Conservation (phyloP, 441 rosid genomes). For the Jatropha podagrica region DNA sequence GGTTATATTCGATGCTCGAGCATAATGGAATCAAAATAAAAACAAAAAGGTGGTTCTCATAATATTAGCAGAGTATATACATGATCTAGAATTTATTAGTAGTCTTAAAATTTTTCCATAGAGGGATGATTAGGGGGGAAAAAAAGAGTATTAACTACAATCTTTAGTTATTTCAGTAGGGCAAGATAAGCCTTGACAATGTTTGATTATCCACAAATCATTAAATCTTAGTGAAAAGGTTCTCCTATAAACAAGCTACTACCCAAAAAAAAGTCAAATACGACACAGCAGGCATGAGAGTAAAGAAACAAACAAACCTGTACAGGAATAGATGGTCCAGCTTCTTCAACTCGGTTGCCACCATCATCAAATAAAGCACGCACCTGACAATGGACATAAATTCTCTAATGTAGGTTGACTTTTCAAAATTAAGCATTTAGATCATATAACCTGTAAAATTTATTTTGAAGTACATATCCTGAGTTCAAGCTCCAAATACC, state of each 20-base stretch:
- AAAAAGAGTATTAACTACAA: background rate
- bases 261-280: conserved; percentile 1
- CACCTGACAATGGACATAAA: conserved; percentile 50
- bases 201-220: background rate
- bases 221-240: background rate
- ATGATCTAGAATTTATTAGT: background rate
- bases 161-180: background rate
- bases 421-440: conserved; percentile 21
- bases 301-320: conserved; percentile 55
- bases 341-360: conserved; percentile 81
- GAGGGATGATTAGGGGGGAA: background rate
- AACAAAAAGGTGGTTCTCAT: background rate
- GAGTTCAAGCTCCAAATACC: conserved; percentile 44
- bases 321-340: conserved; percentile 93
- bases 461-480: conserved; percentile 16
- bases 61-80: background rate
- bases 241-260: background rate
- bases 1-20: background rate
- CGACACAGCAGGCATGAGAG: background rate
- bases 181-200: background rate
- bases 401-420: background rate
- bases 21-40: background rate
- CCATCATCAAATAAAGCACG: conserved; percentile 91
- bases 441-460: conserved; percentile 18
- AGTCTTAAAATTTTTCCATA: background rate